A percentile compares a stretch with the other conserved stretches of the same genome.
phyloP scores from a whole-genome alignment of 2,329 filamentous ascomycete genomes.

The Pseudovirgaria hyperparasitica region DNA sequence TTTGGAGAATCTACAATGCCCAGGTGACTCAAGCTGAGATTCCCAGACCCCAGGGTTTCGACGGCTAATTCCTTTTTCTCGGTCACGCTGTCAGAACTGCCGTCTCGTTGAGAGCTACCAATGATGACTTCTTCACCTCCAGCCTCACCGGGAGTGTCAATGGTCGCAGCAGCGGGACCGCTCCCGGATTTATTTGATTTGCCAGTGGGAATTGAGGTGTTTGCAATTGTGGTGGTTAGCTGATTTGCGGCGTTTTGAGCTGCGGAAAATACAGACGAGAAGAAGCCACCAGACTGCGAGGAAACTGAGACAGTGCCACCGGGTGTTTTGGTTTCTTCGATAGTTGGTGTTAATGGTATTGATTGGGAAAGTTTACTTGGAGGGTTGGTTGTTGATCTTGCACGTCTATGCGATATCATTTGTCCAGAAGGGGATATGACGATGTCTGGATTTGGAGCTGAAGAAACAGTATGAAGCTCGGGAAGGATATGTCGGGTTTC shows the following conservation, averaged over 20 bases:
- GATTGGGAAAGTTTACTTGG: slow-evolving; percentile 71
- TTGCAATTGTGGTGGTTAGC: slow-evolving; percentile 62
- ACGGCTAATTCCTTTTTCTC: slow-evolving; percentile 55
- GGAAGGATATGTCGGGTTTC: slow-evolving; percentile 27
- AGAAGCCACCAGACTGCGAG: slow-evolving; percentile 54
- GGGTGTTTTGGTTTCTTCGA: slow-evolving; percentile 54
- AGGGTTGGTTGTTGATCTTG: slow-evolving; percentile 41
- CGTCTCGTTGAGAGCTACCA: slow-evolving; percentile 13
- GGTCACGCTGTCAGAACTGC: slow-evolving; percentile 9
- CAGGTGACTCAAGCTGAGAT: slow-evolving; percentile 78
- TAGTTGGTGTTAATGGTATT: slow-evolving; percentile 58
- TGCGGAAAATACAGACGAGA: slow-evolving; percentile 83
- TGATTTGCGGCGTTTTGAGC: slow-evolving; percentile 82
- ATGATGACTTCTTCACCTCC: slow-evolving; percentile 31
- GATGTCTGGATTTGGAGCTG: slow-evolving; percentile 34
- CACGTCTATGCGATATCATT: slow-evolving; percentile 61
- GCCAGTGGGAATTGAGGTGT: slow-evolving; percentile 41
- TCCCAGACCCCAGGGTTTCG: slow-evolving; percentile 78
- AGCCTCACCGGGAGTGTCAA: slow-evolving; percentile 15
- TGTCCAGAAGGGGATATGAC: slow-evolving; percentile 51
- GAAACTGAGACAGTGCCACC: slow-evolving; percentile 38
- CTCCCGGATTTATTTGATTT: slow-evolving; percentile 36
- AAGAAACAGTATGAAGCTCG: slow-evolving; percentile 15
- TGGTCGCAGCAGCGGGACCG: slow-evolving; percentile 17
- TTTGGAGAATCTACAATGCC: slow-evolving; percentile 63